Evolutionary conservation across 140 eudicot species (phyloP), one percentile per base, ranked within the genome.

Genomic region (Erigeron philadelphicus): DNA sequence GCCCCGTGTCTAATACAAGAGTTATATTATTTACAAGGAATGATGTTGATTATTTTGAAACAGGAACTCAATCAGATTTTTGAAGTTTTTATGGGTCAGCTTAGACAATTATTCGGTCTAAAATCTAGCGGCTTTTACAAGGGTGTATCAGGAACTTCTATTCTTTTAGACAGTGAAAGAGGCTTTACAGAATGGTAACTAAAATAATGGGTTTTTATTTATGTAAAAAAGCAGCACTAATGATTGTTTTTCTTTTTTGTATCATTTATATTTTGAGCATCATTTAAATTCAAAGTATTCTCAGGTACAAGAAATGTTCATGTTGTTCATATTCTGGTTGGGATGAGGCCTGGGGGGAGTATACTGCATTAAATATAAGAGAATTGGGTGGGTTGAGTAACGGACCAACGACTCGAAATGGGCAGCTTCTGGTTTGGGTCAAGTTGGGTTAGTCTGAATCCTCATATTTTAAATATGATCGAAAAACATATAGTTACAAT

Each of bases 51-150:
- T 55, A 65, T 64, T 73, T 8, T 76, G 75, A 70, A 75, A 77
- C 88, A 89, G 98, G 98, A 93, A 56, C 55, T 81, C 16, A 61
- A 58, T 77, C 87, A 83, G 78, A 57, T 86, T 56, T 79, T 87
- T 71, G 95, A 93, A 83, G 91, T 86, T 81, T 86, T 89, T 83
- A 78, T 85, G 65, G 98, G 96, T 61, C 96, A 89, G 73, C 63
- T 93, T 74, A 92, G 98, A 17, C 98, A 89, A 75, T 84, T 93
- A 61, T 89, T 93, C 80, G 98, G 98, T 72, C 78, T 93, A 67
- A 83, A 83, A 64, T 93, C 98, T 50, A 77, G 72, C 61, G 80
- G 86, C 67, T 49, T 86, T 21, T 80, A 84, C 67, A 71, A 61
- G 71, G 93, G 94, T 74, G 76, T 72, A 71, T 80, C 83, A 61